These are phyloP conservation scores for Aspergillus neotritici DNA, from an alignment of 2,329 filamentous ascomycete species.

Conservation along the genomic window DNA sequence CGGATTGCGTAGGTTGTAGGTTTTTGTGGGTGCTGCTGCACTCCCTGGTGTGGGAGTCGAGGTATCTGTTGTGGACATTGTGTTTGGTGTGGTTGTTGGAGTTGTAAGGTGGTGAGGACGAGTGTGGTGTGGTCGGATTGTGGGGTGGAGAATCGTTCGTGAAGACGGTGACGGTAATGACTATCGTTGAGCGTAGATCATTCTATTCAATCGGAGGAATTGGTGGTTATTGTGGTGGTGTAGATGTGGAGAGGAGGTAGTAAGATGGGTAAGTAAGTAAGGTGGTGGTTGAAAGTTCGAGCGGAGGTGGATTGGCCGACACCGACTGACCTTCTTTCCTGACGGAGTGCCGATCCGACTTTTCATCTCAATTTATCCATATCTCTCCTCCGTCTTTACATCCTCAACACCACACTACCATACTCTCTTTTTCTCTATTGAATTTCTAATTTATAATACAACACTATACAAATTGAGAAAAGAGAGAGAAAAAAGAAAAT, in stretches of 20 bases:
- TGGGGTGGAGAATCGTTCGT: no score
- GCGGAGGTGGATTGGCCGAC: slow-evolving; percentile 1
- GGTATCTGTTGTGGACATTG: slow-evolving; percentile 20
- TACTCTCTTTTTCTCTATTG: not conserved
- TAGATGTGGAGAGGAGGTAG: not conserved
- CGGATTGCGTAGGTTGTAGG: slow-evolving; percentile 59
- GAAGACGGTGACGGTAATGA: no score
- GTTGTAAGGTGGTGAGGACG: slow-evolving; percentile 11
- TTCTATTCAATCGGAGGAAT: no score
- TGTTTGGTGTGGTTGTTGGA: slow-evolving; percentile 19
- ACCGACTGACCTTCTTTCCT: slow-evolving; percentile 4
- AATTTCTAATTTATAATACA: not conserved
- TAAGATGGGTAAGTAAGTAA: not conserved
- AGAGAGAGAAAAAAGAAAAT: slow-evolving; percentile 30
- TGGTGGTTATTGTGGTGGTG: not conserved
- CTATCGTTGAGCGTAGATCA: no score
- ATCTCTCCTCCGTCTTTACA: not conserved
- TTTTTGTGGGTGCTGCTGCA: slow-evolving; percentile 11
- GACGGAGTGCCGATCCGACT: not conserved
- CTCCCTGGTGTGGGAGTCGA: slow-evolving; percentile 13
- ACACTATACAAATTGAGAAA: not conserved
- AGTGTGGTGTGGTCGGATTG: no score
- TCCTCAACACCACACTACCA: not conserved
- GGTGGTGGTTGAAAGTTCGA: not conserved
- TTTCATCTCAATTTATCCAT: no score